Base-by-base conservation (phyloP, 164 flowering plant genomes). In the Vitis labrusca region DNA sequence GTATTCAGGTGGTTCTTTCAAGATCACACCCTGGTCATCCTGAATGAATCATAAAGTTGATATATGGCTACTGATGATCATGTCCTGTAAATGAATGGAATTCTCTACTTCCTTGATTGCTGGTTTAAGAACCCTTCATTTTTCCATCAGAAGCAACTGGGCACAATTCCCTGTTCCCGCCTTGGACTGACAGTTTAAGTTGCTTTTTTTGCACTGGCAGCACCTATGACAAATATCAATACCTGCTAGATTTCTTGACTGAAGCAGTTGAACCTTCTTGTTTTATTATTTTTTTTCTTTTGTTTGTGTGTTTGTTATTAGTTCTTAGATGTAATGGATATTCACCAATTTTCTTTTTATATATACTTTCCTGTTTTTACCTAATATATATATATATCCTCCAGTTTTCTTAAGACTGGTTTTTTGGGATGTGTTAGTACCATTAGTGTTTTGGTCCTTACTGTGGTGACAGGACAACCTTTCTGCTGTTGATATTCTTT, bases 401-500 rank as follows among this genome's bases (percentile, higher is more conserved):
- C 44, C 5, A 37, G 44, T 37, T 6, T 37, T 37, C 15, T 49
- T 32, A n/a, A 54, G 1, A 17, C 55, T 53, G 19, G 27, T 68
- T 47, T 58, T 16, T 49, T 57, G 16, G n/a, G 47, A 53, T 63
- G 54, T 63, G 58, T 8, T 71, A 8, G 37, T 60, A 9, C 13
- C 4, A 27, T 55, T 47, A 69, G 27, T 23, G n/a, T 50, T 66
- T 50, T 71, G 10, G 55, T 76, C 30, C 63, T 55, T 73, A 23
- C 61, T 57, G 54, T 72, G 56, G 49, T 69, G 50, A 73, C 88
- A 95, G 99, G 99, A 96, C 81, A 96, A 96, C 74, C 98, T 96
- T 61, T 96, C 98, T 72, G 93, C 98, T 11, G 86, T 93, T 70
- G 99, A 96, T 79, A 96, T 96, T 66, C 98, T 96, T 61, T 93